Evolutionary conservation across 352 stramenopile species (phyloP), one percentile per base, ranked within the genome.

Genomic region (Pelagophyceae sp.): DNA sequence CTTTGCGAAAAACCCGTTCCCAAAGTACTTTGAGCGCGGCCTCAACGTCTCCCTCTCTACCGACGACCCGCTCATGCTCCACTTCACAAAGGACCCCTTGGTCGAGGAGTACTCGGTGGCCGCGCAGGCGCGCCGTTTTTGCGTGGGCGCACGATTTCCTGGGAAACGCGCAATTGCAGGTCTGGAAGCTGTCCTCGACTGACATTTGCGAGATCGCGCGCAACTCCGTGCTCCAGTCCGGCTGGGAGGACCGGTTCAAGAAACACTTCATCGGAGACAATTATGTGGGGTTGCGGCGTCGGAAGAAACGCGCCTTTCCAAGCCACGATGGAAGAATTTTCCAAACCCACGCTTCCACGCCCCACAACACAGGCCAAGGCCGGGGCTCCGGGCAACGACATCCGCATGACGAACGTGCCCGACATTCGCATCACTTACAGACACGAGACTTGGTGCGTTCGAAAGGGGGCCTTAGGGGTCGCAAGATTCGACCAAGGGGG

Each of bases 161-260:
- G n/a, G n/a, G n/a, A n/a, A n/a, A n/a, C n/a, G n/a, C n/a, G n/a
- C n/a, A n/a, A n/a, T n/a, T n/a, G n/a, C 90, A 96, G 78, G 91
- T 97, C 50, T 97, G 92, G 92, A 95, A 96, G 81, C 86, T 97
- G 72, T 97, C 91, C 33, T 94, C 95, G 78, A 96, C 94, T 19
- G 96, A 99, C 78, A 94, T 98, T 76, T 98, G 94, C 83, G 96
- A 99, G 86, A 97, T 99, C 79, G 95, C 95, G 32, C 88, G 95
- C 54, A 98, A 98, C 81, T 97, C 90, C n/a, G 95, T 99, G 60
- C 86, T 98, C 45, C 95, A 99, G 86, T 97, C 90, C 23, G 96
- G 96, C 40, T 99, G 98, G 82, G 95, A 99, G 81, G 88, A 97
- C 80, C 87, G 95, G 51, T 98, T 98, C 82, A 99, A 99, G 87